A percentile compares a stretch with the other conserved stretches of the same genome.
Conservation (phyloP, 129 eudicot species). For the Flaveria bidentis region DNA sequence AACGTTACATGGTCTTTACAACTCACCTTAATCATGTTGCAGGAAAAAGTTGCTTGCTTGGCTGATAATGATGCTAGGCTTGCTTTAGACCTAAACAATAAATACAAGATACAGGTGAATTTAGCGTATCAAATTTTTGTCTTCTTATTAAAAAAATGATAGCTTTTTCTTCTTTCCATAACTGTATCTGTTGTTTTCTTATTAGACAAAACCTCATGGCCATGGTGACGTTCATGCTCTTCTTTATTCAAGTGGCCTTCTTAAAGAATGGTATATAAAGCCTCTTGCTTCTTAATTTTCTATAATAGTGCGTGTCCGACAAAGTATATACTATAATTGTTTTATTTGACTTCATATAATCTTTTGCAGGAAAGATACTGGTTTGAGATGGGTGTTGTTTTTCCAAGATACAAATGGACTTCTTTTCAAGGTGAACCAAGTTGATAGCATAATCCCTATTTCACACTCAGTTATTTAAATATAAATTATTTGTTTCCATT, state of each 20-base stretch:
- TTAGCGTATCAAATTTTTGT: neutral
- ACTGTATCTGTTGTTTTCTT: neutral
- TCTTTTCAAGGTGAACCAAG: conserved; percentile 74
- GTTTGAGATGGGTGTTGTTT: conserved; percentile 89
- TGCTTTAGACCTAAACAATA: conserved; percentile 76
- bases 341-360: neutral
- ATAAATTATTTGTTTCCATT: conserved; percentile 17
- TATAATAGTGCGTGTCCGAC: neutral
- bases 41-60: conserved; percentile 99
- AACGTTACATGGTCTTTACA: neutral
- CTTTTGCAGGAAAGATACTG: conserved; percentile 77
- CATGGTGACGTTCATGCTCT: conserved; percentile 98
- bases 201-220: conserved; percentile 97
- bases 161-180: neutral
- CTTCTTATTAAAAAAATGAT: neutral
- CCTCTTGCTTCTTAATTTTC: conserved; percentile 10
- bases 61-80: conserved; percentile 97
- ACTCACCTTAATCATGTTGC: conserved; percentile 26
- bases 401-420: conserved; percentile 99
- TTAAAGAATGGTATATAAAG: conserved; percentile 64
- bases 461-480: conserved; percentile 8
- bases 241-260: conserved; percentile 88
- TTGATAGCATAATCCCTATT: conserved; percentile 13
- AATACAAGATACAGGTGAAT: conserved; percentile 78
- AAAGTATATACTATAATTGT: neutral